phyloP scores from a whole-genome alignment of 345 rosid species.

The Mangifera indica region DNA sequence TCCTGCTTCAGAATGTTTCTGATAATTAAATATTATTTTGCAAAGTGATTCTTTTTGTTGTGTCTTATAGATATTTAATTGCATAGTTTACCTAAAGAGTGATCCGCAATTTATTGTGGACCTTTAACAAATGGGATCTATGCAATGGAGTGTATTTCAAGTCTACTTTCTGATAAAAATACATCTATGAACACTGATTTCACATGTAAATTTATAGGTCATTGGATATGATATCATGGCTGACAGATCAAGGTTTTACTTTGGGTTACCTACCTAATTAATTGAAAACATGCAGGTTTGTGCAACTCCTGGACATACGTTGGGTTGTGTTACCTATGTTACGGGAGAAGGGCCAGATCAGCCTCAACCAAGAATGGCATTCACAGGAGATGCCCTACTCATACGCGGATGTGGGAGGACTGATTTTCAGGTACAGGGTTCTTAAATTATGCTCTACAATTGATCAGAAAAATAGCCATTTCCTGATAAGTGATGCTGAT shows the following conservation, averaged over 20 bases:
- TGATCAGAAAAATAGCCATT: background rate
- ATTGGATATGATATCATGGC: background rate
- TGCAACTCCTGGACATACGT: constrained; percentile 92
- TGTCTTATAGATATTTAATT: background rate
- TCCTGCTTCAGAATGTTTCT: background rate
- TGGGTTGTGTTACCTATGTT: constrained; percentile 91
- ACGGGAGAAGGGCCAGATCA: constrained; percentile 80
- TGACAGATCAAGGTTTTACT: background rate
- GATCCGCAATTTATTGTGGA: background rate
- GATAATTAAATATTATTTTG: background rate
- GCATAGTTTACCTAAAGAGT: background rate
- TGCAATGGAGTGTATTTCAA: background rate
- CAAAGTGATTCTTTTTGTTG: background rate
- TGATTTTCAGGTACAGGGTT: constrained; percentile 76
- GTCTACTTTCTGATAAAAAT: constrained; percentile 3
- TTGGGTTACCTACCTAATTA: constrained; percentile 5
- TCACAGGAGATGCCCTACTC: constrained; percentile 87
- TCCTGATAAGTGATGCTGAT: background rate
- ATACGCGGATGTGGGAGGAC: constrained; percentile 98
- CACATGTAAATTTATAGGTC: background rate
- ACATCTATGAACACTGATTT: no score
- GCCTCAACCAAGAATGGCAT: constrained; percentile 89
- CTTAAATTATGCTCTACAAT: constrained; percentile 2
- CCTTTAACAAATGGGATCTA: background rate
- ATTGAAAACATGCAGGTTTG: constrained; percentile 46